phyloP scores from a whole-genome alignment of 2,329 filamentous ascomycete genomes.

The Aspergillus eucalypticola region DNA sequence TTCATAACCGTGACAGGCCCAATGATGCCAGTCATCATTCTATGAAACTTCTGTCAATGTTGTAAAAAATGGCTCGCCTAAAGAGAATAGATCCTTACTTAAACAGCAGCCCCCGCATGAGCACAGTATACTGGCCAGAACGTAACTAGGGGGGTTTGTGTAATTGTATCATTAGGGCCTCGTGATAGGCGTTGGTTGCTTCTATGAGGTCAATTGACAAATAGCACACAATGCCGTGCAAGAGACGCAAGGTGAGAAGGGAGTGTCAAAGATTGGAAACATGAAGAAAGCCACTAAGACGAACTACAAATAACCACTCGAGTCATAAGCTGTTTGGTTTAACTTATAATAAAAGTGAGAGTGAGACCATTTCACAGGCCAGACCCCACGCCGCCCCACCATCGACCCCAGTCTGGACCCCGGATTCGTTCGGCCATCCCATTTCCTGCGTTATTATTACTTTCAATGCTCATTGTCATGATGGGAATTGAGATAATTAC shows the following conservation, averaged over 20 bases:
- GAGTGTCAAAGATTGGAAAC: neutral
- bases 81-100: constrained; percentile 13
- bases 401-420: neutral
- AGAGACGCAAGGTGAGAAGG: neutral
- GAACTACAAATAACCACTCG: neutral
- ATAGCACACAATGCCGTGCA: neutral
- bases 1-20: constrained; percentile 62
- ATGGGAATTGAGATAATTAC: neutral
- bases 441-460: neutral
- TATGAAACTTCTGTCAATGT: neutral
- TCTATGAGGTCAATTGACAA: neutral
- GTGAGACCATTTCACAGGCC: neutral
- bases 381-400: neutral
- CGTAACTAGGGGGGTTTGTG: constrained; percentile 21
- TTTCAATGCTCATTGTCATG: neutral
- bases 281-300: neutral
- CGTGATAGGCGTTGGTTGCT: neutral
- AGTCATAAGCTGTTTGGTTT: neutral
- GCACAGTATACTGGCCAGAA: constrained; percentile 21
- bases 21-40: constrained; percentile 56
- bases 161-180: constrained; percentile 6
- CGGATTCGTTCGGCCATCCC: neutral
- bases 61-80: neutral
- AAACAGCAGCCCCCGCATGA: constrained; percentile 22
- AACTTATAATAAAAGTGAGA: neutral